Base-by-base conservation (phyloP, 768 basidiomycete species). In the Hygrophoropsis aurantiaca region DNA sequence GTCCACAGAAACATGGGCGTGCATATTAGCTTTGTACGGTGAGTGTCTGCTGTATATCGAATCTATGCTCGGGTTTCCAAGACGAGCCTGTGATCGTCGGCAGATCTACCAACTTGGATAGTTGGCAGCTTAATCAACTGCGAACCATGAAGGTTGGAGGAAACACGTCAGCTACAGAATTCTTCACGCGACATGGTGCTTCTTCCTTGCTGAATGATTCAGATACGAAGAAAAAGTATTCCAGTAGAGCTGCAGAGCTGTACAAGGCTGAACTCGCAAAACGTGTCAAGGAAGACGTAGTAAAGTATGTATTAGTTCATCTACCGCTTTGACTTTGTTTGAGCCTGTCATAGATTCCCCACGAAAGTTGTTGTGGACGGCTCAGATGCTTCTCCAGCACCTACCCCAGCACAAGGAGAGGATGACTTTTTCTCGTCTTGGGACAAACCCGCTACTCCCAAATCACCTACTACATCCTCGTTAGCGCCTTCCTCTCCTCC, bases 341-440 rank as follows among this genome's bases (percentile, higher is more conserved):
- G 27, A 51, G 11, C 53, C 41, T 51, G 8, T 33, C 16, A 4
- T 54, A 94, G 92, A 57, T 92, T 79, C 62, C 90, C 93, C 0
- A 71, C 78, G 20, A 82, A 86, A 13, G 84, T 93, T 44, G 69
- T 80, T 41, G 77, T 94, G n/a, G 94, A 97, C 20, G 94, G 93
- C n/a, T 71, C 83, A 44, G 85, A 83, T 19, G 62, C 70, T 3
- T 45, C 68, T 6, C 57, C 70, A 35, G 51, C 71, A 4, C 35
- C 74, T 8, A 62, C 77, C n/a, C 67, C 58, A 24, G 73, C 63
- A 50, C 74, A 76, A 36, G 69, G 71, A 0, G 92, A 92, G 43
- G 94, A 97, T 8, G 94, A 97, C 63, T 99, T 99, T 69, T 99
- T 97, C 71, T 84, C 90, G 39, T 88, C 90, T 21, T 98, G 95